Percentiles rank a stretch among this genome's conserved stretches.
Evolutionary conservation across 768 basidiomycete genomes (phyloP).

Genomic region (Boletus fagicola): DNA sequence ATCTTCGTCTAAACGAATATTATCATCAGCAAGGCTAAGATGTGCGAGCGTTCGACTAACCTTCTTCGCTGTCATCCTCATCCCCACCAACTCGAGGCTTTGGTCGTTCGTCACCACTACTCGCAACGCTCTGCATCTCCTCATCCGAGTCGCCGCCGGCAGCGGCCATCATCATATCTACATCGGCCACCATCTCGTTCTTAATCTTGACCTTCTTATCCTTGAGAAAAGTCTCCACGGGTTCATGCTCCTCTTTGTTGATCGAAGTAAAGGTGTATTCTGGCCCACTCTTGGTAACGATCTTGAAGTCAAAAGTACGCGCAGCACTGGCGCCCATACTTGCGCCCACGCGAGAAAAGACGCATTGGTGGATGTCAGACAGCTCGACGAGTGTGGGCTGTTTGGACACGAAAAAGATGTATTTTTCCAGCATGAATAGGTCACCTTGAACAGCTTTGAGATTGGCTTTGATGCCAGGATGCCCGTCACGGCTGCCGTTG

Average conservation of each 20-base stretch:
- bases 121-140: slow-evolving; percentile 80
- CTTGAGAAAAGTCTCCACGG: slow-evolving; percentile 79
- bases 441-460: slow-evolving; percentile 96
- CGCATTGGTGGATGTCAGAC: slow-evolving; percentile 82
- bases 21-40: neutral
- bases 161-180: slow-evolving; percentile 67
- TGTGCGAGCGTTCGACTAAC: slow-evolving; percentile 34
- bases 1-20: slow-evolving; percentile 65
- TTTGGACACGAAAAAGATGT: slow-evolving; percentile 96
- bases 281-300: slow-evolving; percentile 79
- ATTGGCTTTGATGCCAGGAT: slow-evolving; percentile 96
- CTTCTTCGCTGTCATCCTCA: slow-evolving; percentile 77
- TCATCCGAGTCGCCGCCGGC: slow-evolving; percentile 70
- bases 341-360: slow-evolving; percentile 91
- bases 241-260: slow-evolving; percentile 92
- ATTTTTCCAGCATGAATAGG: slow-evolving; percentile 97
- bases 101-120: slow-evolving; percentile 61
- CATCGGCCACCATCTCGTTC: slow-evolving; percentile 93
- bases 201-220: slow-evolving; percentile 92
- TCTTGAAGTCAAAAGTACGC: slow-evolving; percentile 91
- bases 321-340: slow-evolving; percentile 79
- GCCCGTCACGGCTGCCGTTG: slow-evolving; percentile 69
- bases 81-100: slow-evolving; percentile 47
- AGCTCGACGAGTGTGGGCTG: slow-evolving; percentile 89
- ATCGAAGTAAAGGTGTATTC: slow-evolving; percentile 91